Evolutionary conservation across 768 basidiomycete genomes (phyloP).

Genomic region (Tricholoma matsutake): DNA sequence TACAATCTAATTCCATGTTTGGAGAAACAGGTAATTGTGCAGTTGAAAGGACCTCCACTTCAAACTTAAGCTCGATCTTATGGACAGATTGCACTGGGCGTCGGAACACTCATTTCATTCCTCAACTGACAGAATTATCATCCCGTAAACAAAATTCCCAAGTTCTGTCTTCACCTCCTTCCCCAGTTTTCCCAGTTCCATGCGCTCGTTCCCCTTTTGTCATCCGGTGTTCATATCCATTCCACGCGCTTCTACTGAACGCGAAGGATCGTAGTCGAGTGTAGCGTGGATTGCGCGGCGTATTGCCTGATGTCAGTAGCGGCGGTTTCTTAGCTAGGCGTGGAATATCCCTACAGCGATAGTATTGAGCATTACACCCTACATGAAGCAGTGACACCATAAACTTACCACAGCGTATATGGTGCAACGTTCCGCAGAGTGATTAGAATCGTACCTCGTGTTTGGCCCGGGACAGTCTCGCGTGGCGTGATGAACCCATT

Average conservation of each 20-base stretch:
- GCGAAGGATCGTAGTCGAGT: conserved; percentile 73
- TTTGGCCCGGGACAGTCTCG: conserved; percentile 10
- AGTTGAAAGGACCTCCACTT: neutral
- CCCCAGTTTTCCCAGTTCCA: conserved; percentile 63
- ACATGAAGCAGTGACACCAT: neutral
- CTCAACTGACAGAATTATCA: neutral
- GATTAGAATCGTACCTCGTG: conserved; percentile 75
- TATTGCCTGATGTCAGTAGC: conserved; percentile 40
- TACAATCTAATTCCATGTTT: conserved; percentile 5
- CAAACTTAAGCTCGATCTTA: neutral
- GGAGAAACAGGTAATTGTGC: neutral
- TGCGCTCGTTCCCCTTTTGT: conserved; percentile 81
- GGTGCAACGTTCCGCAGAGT: conserved; percentile 85
- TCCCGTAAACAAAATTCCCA: conserved; percentile 78
- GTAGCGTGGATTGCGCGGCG: conserved; percentile 63
- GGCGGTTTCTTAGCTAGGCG: conserved; percentile 75
- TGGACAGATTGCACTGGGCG: neutral
- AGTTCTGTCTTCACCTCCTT: conserved; percentile 76
- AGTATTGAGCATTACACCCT: neutral
- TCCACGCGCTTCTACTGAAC: conserved; percentile 70
- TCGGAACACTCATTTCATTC: neutral
- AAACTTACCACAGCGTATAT: conserved; percentile 78
- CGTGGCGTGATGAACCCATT: conserved; percentile 13
- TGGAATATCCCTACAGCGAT: conserved; percentile 62
- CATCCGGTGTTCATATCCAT: conserved; percentile 91